Conservation (phyloP, 495 filamentous ascomycete genomes). For the Penicillium silybi region DNA sequence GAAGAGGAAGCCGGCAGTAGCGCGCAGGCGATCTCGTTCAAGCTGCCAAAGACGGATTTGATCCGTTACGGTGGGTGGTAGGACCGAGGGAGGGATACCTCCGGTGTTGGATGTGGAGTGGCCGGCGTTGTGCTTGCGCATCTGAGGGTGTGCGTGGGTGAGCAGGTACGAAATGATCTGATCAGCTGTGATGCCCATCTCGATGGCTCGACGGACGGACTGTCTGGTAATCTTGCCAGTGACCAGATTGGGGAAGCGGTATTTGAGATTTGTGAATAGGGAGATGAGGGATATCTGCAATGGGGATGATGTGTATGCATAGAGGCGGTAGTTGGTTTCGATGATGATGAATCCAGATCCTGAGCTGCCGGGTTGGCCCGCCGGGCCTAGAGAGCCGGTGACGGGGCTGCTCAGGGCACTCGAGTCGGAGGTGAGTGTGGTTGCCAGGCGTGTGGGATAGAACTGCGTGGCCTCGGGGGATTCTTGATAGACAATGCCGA, state of each 20-base stretch:
- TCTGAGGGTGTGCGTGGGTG: slow-evolving; percentile 87
- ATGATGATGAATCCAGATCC: slow-evolving; percentile 83
- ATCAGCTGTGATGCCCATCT: slow-evolving; percentile 86
- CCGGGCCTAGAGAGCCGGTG: slow-evolving; percentile 34
- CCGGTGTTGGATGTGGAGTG: slow-evolving; percentile 40
- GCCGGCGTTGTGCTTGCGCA: slow-evolving; percentile 61
- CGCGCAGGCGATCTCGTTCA: slow-evolving; percentile 86
- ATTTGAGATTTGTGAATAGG: slow-evolving; percentile 78
- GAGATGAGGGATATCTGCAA: slow-evolving; percentile 92
- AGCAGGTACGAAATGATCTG: slow-evolving; percentile 89
- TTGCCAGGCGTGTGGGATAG: slow-evolving; percentile 92
- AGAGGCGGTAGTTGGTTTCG: slow-evolving; percentile 98
- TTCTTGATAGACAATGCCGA: slow-evolving; percentile 82
- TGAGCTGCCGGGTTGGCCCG: slow-evolving; percentile 35
- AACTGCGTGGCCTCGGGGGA: slow-evolving; percentile 59
- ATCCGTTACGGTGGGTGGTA: slow-evolving; percentile 94
- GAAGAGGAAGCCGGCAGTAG: slow-evolving; percentile 79
- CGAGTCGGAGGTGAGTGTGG: slow-evolving; percentile 86
- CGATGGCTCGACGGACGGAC: slow-evolving; percentile 80
- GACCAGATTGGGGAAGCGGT: slow-evolving; percentile 88
- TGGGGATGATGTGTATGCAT: slow-evolving; percentile 90
- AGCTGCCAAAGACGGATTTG: slow-evolving; percentile 98
- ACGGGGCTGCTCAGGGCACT: slow-evolving; percentile 48
- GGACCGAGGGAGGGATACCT: slow-evolving; percentile 50
- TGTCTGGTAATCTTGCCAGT: slow-evolving; percentile 82